Evolutionary conservation across 2,329 filamentous ascomycete species (phyloP), one percentile per base, ranked within the genome.

Genomic region (Juglanconis sp.): DNA sequence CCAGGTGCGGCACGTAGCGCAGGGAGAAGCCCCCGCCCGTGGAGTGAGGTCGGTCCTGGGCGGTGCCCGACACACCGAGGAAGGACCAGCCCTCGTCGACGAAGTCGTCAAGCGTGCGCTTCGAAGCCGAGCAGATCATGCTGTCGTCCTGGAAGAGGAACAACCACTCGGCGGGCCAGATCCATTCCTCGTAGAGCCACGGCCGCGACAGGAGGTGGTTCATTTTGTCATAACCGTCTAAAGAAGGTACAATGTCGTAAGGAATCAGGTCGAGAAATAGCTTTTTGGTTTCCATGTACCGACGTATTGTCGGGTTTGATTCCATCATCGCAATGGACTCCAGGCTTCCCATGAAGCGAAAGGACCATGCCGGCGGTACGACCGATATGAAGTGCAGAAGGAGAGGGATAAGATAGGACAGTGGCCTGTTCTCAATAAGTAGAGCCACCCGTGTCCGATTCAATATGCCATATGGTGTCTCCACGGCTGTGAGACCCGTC

Each of bases 341-440:
- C 13, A 68, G 32, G 17, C 78, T 81, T 55, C 81, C 81, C 77
- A 84, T 81, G 74, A 84, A 84, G 47, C 77, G 76, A 71, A 84
- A 82, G 24, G 76, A 77, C 82, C 82, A 85, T 70, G 84, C 81
- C 0, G 80, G 77, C 3, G 81, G 82, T 1, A 84, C 77, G 15
- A 84, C 79, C 5, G 78, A 73, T 64, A 83, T 83, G 71, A 84
- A 82, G 66, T 85, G 82, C 31, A 84, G 73, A 68, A 83, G 73
- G 31, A 83, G 72, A 1, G 82, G 81, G 3, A 80, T 80, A 40
- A 85, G 76, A 61, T 79, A 71, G 1, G 80, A 74, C 34, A 76
- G 72, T 1, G 78, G 67, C 1, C 82, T 77, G 69, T 79, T 79
- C 67, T 85, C 82, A 62, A 85, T 77, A 13, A 85, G 73, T 5